A percentile compares a stretch with the other conserved stretches of the same genome.
Conservation (phyloP, 495 filamentous ascomycete species). For the Aspergillus cavernicola region DNA sequence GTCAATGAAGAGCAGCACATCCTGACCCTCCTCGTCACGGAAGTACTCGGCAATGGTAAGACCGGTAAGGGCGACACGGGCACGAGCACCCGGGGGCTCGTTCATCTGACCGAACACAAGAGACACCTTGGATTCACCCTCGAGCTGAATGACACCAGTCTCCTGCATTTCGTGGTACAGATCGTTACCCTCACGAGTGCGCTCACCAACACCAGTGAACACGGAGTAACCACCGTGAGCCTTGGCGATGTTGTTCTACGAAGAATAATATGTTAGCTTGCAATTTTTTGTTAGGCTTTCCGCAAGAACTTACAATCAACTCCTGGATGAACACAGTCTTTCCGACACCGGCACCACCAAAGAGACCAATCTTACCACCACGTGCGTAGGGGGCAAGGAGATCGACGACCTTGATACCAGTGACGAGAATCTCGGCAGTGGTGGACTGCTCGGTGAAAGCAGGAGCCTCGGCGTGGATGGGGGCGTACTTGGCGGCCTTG, state of each 20-base stretch:
- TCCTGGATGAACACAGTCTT: conserved; percentile 99
- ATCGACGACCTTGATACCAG: conserved; percentile 99
- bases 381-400: conserved; percentile 97
- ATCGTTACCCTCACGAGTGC: conserved; percentile 99
- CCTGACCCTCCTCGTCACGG: conserved; percentile 96
- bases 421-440: conserved; percentile 90
- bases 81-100: conserved; percentile 98
- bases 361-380: conserved; percentile 99
- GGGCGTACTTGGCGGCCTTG: conserved; percentile 79
- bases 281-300: neutral
- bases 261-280: conserved; percentile 9
- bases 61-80: conserved; percentile 97
- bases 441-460: conserved; percentile 92
- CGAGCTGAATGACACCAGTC: conserved; percentile 97
- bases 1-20: conserved; percentile 99
- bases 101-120: conserved; percentile 99
- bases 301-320: conserved; percentile 65
- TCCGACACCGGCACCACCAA: conserved; percentile 99
- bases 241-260: conserved; percentile 98
- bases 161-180: conserved; percentile 99
- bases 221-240: conserved; percentile 99
- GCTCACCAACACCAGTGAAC: conserved; percentile 99
- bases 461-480: conserved; percentile 94
- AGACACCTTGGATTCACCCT: conserved; percentile 98
- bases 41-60: conserved; percentile 91